Conservation (phyloP, 106 monocot species). For the Dendrobium huoshanense region DNA sequence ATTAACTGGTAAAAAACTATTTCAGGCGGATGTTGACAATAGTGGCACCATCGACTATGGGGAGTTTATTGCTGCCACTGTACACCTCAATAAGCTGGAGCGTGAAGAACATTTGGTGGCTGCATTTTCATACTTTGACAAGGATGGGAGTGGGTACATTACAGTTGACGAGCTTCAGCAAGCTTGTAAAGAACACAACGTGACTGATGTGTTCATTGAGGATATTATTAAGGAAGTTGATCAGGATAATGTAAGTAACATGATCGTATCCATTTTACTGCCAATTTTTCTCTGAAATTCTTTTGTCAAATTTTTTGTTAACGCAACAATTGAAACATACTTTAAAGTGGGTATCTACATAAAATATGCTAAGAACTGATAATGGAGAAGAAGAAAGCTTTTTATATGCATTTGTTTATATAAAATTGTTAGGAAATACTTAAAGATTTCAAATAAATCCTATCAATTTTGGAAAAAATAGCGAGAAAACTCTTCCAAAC, state of each 20-base stretch:
- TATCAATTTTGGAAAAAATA: too few species aligned
- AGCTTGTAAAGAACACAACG: slow-evolving; percentile 29
- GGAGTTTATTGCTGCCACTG: not conserved
- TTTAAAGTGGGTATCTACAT: not conserved
- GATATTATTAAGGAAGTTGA: slow-evolving; percentile 67
- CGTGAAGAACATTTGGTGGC: slow-evolving; percentile 66
- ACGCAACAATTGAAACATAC: not conserved
- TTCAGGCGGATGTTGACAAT: slow-evolving; percentile 68
- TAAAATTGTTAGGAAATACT: too few species aligned
- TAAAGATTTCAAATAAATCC: too few species aligned
- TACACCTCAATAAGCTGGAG: slow-evolving; percentile 76
- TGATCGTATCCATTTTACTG: not conserved
- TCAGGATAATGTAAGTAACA: slow-evolving; percentile 63
- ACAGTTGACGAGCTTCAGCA: slow-evolving; percentile 43
- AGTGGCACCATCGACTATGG: slow-evolving; percentile 69
- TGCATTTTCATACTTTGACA: slow-evolving; percentile 84
- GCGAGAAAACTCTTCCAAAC: too few species aligned
- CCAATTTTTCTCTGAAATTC: not conserved
- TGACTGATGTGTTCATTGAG: slow-evolving; percentile 42
- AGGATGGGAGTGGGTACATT: slow-evolving; percentile 68
- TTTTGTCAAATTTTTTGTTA: not conserved
- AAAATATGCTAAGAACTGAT: not conserved
- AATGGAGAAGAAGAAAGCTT: not conserved
- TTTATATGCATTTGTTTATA: too few species aligned
- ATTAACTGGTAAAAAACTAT: slow-evolving; percentile 9